Base-by-base conservation (phyloP, 2,329 filamentous ascomycete species). In the Pestalotiopsis fici region DNA sequence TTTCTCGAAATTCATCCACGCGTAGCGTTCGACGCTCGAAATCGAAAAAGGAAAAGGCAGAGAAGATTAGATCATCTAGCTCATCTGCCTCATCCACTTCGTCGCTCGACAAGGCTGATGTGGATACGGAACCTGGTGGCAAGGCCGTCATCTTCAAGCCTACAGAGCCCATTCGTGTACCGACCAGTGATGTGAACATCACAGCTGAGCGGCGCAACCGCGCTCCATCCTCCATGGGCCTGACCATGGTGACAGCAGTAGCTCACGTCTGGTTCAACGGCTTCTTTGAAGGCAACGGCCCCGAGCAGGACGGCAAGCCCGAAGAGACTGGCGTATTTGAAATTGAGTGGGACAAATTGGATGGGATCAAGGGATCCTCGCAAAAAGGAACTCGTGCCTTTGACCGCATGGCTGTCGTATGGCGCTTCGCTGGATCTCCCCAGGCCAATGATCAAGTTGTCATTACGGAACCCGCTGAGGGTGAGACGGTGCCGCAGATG, bases 251-350 rank as follows among this genome's bases (percentile, higher is more conserved):
- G 3, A 97, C 95, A 0, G 91, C 95, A 0, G 91, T 98, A 11
- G 95, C 95, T 0, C 95, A 98, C 75, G 93, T 97, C 18, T 99
- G 96, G 96, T 97, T 98, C 84, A 99, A 99, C 75, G 85, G 90
- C 1, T 98, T 90, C 79, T 98, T 98, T 74, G 96, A 98, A 80
- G 94, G 95, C 57, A 83, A 88, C 23, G 92, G 92, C 0, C 90
- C 91, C 0, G 92, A 94, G 74, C 85, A 90, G 55, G 79, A 82
- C 31, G 93, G 92, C 27, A 81, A 84, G 18, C 85, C 93, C 0
- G 86, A 92, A 61, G 86, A 90, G 56, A 92, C 87, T 11, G 95
- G 87, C 12, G 82, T 89, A 3, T 89, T 89, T 62, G 79, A 82
- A 67, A 86, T 89, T 31, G 84, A 85, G 1, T 89, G 87, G 87